Evolutionary conservation across 495 filamentous ascomycete genomes (phyloP), one percentile per base, ranked within the genome.

Genomic region (Podospora conica): DNA sequence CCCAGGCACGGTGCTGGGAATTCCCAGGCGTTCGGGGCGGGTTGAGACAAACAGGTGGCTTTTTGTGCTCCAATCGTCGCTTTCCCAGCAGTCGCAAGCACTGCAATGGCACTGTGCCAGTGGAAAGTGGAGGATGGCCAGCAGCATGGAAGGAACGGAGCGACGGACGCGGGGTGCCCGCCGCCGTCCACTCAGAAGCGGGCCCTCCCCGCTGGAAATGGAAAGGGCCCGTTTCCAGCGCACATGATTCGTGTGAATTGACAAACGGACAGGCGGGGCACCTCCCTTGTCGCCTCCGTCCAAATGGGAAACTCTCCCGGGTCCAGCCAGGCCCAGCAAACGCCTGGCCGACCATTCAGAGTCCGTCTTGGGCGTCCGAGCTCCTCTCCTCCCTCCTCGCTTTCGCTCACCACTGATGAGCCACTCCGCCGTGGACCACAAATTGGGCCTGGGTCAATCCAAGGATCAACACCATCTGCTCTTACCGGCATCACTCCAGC

Each of bases 291-390:
- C 23, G 53, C 60, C 22, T 59, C 64, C 59, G 56, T 63, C 66
- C 12, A 67, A 76, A 72, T 65, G 70, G 74, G 73, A 68, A 69
- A 72, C 60, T 68, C 67, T 56, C 71, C 74, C 64, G 66, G 65
- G 66, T 71, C 71, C 68, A 58, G 53, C 54, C 9, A 21, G 9
- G 20, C 5, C 10, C 31, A 40, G 53, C 40, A 21, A 53, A 10
- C 6, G 28, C 21, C 3, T 24, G 8, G 9, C 64, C 25, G 22
- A 55, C 69, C 64, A 65, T 12, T 66, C 69, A 63, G 55, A 60
- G 55, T 53, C 7, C 24, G 20, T 24, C 23, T 53, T 24, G 31
- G 56, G 27, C 21, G 2, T 21, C 55, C 22, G 31, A 55, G 15
- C 55, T 33, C 31, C 20, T 21, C 15, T 21, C 10, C 28, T 61